These are phyloP conservation scores for Cystobasidium ongulense DNA, from an alignment of 768 basidiomycete species.

Conservation along the genomic window DNA sequence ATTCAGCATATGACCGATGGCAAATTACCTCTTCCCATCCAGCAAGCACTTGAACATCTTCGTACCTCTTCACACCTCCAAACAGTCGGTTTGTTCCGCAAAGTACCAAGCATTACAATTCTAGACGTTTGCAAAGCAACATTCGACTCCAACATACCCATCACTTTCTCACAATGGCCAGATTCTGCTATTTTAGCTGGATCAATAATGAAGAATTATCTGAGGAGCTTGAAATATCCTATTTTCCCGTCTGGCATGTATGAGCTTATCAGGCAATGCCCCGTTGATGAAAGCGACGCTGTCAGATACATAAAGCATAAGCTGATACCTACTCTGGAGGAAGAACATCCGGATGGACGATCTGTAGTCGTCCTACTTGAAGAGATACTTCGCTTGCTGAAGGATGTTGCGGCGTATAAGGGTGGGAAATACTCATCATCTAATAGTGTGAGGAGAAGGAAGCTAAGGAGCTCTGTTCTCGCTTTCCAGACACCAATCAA, in stretches of 20 bases:
- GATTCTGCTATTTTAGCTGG: conserved; percentile 26
- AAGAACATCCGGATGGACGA: conserved; percentile 16
- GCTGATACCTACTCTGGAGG: conserved; percentile 8
- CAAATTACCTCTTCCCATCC: background rate
- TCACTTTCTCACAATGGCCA: conserved; percentile 10
- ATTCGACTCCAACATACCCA: conserved; percentile 25
- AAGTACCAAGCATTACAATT: conserved; percentile 16
- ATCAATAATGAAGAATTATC: conserved; percentile 28
- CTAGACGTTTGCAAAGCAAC: conserved; percentile 6
- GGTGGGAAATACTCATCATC: conserved; percentile 3
- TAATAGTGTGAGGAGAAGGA: background rate
- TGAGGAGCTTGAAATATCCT: conserved; percentile 12
- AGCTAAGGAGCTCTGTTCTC: background rate
- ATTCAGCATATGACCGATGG: background rate
- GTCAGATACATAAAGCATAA: background rate
- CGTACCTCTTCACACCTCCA: background rate
- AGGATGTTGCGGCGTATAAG: background rate
- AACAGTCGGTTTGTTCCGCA: conserved; percentile 30
- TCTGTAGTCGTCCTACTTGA: background rate
- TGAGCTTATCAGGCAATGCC: conserved; percentile 12
- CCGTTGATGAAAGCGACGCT: background rate
- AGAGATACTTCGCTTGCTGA: conserved; percentile 5
- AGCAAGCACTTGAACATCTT: background rate
- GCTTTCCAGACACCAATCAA: conserved; percentile 13
- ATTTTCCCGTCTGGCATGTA: conserved; percentile 18